Conservation (phyloP, 2,329 filamentous ascomycete genomes). For the Hypoxylon sp. region DNA sequence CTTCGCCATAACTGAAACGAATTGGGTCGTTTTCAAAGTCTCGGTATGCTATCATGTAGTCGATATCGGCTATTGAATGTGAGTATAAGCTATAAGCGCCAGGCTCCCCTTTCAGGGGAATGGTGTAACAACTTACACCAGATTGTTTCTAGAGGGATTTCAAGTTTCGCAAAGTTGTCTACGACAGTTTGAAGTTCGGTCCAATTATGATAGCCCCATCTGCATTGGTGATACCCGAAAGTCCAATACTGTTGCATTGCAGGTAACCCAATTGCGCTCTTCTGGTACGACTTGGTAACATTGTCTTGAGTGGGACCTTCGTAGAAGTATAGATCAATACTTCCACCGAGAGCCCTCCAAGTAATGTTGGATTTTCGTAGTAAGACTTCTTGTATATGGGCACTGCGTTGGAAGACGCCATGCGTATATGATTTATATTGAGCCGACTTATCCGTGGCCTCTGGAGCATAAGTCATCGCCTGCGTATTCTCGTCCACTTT, state of each 20-base stretch:
- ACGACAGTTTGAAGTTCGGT: conserved; percentile 75
- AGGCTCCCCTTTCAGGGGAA: conserved; percentile 49
- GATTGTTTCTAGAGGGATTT: conserved; percentile 79
- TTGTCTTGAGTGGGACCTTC: conserved; percentile 77
- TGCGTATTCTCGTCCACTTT: conserved; percentile 63
- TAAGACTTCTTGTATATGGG: conserved; percentile 80
- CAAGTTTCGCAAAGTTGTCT: conserved; percentile 72
- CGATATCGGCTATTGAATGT: conserved; percentile 71
- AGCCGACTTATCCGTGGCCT: conserved; percentile 64
- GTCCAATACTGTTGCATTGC: conserved; percentile 86
- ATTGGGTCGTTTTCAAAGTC: conserved; percentile 73
- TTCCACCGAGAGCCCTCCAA: conserved; percentile 81
- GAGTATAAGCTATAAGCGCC: conserved; percentile 56
- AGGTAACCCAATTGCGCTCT: conserved; percentile 75
- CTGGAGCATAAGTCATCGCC: conserved; percentile 65
- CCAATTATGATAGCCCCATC: conserved; percentile 86
- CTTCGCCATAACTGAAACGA: conserved; percentile 68
- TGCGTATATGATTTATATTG: conserved; percentile 78
- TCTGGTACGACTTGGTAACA: conserved; percentile 78
- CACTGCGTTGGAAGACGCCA: conserved; percentile 82
- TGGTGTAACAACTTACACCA: conserved; percentile 63
- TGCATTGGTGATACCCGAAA: conserved; percentile 85
- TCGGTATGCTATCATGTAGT: conserved; percentile 74
- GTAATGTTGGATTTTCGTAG: conserved; percentile 74
- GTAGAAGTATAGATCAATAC: conserved; percentile 84